Evolutionary conservation across 441 rosid species (phyloP), one percentile per base, ranked within the genome.

Genomic region (Adansonia grandidieri): DNA sequence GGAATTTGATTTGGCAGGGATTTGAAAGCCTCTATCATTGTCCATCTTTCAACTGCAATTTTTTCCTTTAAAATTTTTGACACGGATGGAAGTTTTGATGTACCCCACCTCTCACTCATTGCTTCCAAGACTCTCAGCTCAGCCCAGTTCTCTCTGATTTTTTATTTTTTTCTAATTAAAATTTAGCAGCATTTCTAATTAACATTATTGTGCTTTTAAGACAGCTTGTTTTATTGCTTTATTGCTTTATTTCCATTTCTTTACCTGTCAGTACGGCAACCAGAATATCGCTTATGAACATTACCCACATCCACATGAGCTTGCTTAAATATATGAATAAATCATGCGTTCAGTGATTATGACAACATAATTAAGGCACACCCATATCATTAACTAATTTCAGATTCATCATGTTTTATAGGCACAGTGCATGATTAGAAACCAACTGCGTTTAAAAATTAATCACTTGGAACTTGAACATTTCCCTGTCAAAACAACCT

Each of bases 21-120:
- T 84, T 81, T 83, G 82, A 84, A 80, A 82, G 88, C 81, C 73
- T 79, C 79, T 11, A 32, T 75, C 74, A 6, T 53, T 75, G 81
- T 79, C 77, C 82, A 81, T 63, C 77, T 79, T 73, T 85, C 86
- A 81, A 78, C 86, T 83, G 77, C 86, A 57, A n/a, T n/a, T n/a
- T n/a, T n/a, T n/a, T 77, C 13, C 20, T 3, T 74, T 47, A 71
- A 82, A 83, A 84, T 80, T 84, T 73, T 19, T 8, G 78, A 77
- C 82, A 86, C 88, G 90, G 83, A 87, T 89, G 90, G 83, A 87
- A 78, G 84, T 79, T 87, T 83, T 85, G 78, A 82, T 83, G 82
- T 80, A 80, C 88, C 88, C 88, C 91, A 84, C 91, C n/a, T n/a
- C n/a, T n/a, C 89, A 84, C 88, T 87, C 87, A 88, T 86, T 89